Evolutionary conservation across 1,284 basidiomycete genomes (phyloP).

Genomic region (Apiotrichum gracile): DNA sequence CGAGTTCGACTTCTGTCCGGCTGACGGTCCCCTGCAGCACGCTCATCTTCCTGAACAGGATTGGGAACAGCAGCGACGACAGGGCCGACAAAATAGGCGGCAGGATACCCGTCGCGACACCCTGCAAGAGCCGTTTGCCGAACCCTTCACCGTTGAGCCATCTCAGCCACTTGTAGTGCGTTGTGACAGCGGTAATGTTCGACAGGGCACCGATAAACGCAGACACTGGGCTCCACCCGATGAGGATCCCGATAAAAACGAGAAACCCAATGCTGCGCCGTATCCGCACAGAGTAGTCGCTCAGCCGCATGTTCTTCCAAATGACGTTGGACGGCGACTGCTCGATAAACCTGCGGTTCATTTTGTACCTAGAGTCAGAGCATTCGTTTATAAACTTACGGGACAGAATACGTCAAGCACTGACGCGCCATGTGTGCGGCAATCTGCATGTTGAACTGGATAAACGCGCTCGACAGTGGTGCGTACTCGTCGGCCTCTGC

Average conservation of each 20-base stretch:
- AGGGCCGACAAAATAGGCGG: slow-evolving; percentile 64
- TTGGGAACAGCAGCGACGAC: slow-evolving; percentile 65
- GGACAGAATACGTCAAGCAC: slow-evolving; percentile 66
- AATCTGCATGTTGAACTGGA: slow-evolving; percentile 89
- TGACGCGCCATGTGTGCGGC: slow-evolving; percentile 57
- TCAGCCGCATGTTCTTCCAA: slow-evolving; percentile 58
- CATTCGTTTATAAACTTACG: slow-evolving; percentile 27
- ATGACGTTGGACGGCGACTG: slow-evolving; percentile 67
- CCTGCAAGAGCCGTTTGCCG: slow-evolving; percentile 48
- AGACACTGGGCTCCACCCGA: slow-evolving; percentile 60
- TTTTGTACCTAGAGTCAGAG: slow-evolving; percentile 44
- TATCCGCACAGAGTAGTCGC: slow-evolving; percentile 69
- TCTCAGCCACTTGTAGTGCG: slow-evolving; percentile 54
- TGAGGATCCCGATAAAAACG: slow-evolving; percentile 56
- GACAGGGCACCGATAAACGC: slow-evolving; percentile 52
- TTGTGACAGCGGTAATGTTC: slow-evolving; percentile 50
- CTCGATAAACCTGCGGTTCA: slow-evolving; percentile 62
- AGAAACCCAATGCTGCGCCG: slow-evolving; percentile 51
- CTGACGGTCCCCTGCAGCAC: slow-evolving; percentile 68
- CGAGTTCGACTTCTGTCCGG: slow-evolving; percentile 64
- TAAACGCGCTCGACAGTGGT: slow-evolving; percentile 76
- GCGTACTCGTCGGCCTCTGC: slow-evolving; percentile 50
- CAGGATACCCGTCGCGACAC: slow-evolving; percentile 60
- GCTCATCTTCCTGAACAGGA: slow-evolving; percentile 56
- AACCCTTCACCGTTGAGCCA: slow-evolving; percentile 54